phyloP scores from a whole-genome alignment of 2,329 filamentous ascomycete species.

The Aspergillus tamarii region DNA sequence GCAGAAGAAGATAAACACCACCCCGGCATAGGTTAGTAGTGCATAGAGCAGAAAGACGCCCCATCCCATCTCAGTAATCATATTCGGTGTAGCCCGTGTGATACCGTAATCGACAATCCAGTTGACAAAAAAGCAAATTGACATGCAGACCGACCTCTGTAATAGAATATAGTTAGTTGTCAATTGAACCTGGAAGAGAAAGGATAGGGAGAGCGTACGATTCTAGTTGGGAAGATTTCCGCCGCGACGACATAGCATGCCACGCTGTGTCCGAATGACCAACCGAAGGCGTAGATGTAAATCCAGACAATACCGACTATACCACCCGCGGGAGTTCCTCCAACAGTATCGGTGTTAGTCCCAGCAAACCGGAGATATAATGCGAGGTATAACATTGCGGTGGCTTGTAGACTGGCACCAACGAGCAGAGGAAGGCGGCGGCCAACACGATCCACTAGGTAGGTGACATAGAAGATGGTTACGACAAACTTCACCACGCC shows the following conservation, averaged over 20 bases:
- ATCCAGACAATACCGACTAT: neutral
- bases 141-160: neutral
- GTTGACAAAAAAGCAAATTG: neutral
- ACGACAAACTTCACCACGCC: neutral
- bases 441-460: neutral
- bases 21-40: neutral
- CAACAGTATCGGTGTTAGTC: neutral
- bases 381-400: neutral
- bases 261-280: neutral
- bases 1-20: neutral
- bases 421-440: neutral
- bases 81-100: neutral
- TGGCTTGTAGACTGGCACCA: neutral
- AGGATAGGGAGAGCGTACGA: neutral
- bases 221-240: neutral
- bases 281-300: neutral
- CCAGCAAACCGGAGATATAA: neutral
- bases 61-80: neutral
- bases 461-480: neutral
- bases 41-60: neutral
- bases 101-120: neutral
- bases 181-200: too few relatives aligned
- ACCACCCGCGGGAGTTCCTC: neutral
- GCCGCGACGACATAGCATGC: neutral
- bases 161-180: too few relatives aligned